Evolutionary conservation across 768 basidiomycete genomes (phyloP).

Genomic region (Nevesoporus exiguus): DNA sequence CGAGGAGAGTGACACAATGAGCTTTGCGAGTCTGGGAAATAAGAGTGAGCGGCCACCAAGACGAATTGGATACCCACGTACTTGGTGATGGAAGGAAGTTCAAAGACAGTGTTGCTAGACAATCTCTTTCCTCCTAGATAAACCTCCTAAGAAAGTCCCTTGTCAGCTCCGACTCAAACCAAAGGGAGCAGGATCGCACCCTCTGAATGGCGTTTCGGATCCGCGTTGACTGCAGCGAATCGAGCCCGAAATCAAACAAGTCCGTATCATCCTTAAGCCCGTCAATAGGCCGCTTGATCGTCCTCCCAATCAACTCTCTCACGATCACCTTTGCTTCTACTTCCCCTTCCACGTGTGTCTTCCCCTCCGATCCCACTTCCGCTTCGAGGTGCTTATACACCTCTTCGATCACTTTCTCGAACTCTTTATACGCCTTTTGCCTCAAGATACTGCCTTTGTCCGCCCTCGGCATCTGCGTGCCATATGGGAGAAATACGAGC

Average conservation of each 20-base stretch:
- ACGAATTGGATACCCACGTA: conserved; percentile 12
- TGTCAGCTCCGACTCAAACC: conserved; percentile 12
- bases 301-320: conserved; percentile 19
- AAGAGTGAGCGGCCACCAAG: not conserved
- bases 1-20: conserved; percentile 35
- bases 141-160: conserved; percentile 9
- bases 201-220: conserved; percentile 48
- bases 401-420: conserved; percentile 33
- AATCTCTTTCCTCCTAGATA: conserved; percentile 22
- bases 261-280: conserved; percentile 35
- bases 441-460: not conserved
- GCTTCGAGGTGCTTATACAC: conserved; percentile 43
- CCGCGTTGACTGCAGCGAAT: conserved; percentile 51
- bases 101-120: conserved; percentile 41
- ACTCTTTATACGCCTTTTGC: not conserved
- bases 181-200: conserved; percentile 28
- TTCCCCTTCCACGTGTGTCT: conserved; percentile 9
- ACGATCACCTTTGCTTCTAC: conserved; percentile 11
- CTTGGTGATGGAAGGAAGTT: conserved; percentile 44
- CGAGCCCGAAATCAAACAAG: conserved; percentile 47
- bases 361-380: conserved; percentile 7
- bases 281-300: conserved; percentile 15
- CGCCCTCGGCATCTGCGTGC: conserved; percentile 47
- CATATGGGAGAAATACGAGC: conserved; percentile 46
- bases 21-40: conserved; percentile 36